Evolutionary conservation across 2,329 filamentous ascomycete species (phyloP).

Genomic region (Periconia macrospinosa): DNA sequence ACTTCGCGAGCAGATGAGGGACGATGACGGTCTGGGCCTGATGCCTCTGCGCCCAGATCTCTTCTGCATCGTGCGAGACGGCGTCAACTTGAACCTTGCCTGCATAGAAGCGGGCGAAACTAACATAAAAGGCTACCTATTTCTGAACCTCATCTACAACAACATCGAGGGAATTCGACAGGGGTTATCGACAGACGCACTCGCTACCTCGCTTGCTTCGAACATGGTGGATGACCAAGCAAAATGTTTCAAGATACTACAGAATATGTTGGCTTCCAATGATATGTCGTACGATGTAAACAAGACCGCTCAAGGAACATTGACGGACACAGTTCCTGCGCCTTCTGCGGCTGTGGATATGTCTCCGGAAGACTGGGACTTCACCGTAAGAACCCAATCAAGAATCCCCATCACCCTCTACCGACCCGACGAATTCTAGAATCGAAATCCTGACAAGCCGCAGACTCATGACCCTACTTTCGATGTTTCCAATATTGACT

Average conservation of each 20-base stretch:
- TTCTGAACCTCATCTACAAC: constrained; percentile 19
- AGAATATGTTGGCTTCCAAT: constrained; percentile 10
- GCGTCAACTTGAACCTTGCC: constrained; percentile 18
- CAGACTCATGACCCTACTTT: constrained; percentile 8
- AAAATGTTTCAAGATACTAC: constrained; percentile 21
- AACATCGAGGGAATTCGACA: constrained; percentile 24
- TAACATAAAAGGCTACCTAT: constrained; percentile 32
- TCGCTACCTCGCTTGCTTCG: constrained; percentile 14
- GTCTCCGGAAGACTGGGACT: constrained; percentile 13
- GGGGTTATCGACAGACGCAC: constrained; percentile 11
- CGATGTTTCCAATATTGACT: constrained; percentile 4
- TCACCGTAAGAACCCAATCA: constrained; percentile 7
- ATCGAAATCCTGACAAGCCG: neutral
- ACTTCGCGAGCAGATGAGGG: constrained; percentile 24
- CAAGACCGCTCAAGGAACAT: neutral
- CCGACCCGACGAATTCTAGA: neutral
- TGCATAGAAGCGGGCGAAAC: constrained; percentile 33
- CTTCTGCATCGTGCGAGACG: constrained; percentile 20
- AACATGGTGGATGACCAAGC: constrained; percentile 20
- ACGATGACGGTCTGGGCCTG: constrained; percentile 25
- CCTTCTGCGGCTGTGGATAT: constrained; percentile 3
- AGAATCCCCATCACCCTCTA: too few species aligned
- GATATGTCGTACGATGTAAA: neutral
- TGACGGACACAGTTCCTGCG: neutral
- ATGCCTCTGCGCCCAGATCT: constrained; percentile 22